phyloP scores from a whole-genome alignment of 2,329 filamentous ascomycete genomes.

The Blumeria graminis region DNA sequence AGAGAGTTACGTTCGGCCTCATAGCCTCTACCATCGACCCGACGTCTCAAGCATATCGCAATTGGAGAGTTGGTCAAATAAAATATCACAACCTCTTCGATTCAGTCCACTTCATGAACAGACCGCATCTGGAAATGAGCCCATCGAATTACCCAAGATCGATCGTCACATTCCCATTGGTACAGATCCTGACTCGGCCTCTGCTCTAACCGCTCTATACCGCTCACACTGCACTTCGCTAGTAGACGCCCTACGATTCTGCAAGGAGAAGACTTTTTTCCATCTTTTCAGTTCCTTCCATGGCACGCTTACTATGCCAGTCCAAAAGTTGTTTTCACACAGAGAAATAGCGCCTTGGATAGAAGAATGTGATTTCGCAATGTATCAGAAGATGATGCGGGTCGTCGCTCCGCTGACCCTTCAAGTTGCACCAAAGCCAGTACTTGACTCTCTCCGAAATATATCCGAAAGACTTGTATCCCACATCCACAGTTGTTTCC shows the following conservation, averaged over 20 bases:
- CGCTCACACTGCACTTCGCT: constrained; percentile 86
- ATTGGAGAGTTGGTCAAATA: constrained; percentile 30
- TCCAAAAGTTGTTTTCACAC: constrained; percentile 74
- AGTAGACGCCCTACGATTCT: constrained; percentile 85
- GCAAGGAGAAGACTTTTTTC: constrained; percentile 91
- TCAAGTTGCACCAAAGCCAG: constrained; percentile 71
- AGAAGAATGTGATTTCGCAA: constrained; percentile 78
- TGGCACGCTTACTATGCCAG: constrained; percentile 85
- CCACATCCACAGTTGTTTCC: constrained; percentile 69
- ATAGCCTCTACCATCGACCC: constrained; percentile 36
- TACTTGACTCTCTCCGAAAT: constrained; percentile 65
- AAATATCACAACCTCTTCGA: constrained; percentile 32
- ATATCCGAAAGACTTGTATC: constrained; percentile 61
- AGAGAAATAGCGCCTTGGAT: constrained; percentile 75
- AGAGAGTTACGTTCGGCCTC: constrained; percentile 16
- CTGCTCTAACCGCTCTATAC: constrained; percentile 68
- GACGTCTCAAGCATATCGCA: constrained; percentile 31
- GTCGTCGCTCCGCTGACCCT: constrained; percentile 75
- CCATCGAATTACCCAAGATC: constrained; percentile 66
- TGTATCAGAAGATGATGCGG: constrained; percentile 92
- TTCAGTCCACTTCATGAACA: constrained; percentile 35
- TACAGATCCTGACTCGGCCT: constrained; percentile 69
- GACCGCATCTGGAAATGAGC: constrained; percentile 36
- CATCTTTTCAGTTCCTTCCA: constrained; percentile 88
- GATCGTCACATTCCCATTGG: constrained; percentile 54